Base-by-base conservation (phyloP, 257 asterid species). In the Jasminum sambac region DNA sequence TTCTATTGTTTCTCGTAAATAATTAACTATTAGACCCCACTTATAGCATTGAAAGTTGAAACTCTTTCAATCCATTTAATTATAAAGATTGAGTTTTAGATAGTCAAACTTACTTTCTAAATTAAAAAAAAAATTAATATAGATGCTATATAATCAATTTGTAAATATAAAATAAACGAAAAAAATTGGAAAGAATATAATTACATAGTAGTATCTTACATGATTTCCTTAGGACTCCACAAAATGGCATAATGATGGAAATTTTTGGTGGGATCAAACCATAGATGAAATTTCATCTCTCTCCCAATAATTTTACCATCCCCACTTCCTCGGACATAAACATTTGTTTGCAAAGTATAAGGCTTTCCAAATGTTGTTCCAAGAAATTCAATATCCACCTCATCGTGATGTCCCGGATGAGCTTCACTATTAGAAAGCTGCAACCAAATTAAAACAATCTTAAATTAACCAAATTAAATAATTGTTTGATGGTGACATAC, bases 351-450 rank as follows among this genome's bases (percentile, higher is more conserved):
- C 63, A 93, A 85, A 5, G 97, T 89, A 42, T 93, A 93, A 14
- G 98, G 98, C 72, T 93, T 90, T 36, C 97, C 98, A 77, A 89
- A 87, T 37, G 97, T 93, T 23, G 97, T 90, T 25, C 98, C 98
- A 1, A 93, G 88, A 73, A 93, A 93, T 63, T 93, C 98, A 0
- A 93, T 90, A 52, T 93, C 98, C 78, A 93, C 97, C 74, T 93
- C 98, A 76, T 93, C 98, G 46, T 93, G 98, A 66, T 64, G 79
- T 38, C 97, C 98, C 9, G 98, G 98, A 71, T 90, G 98, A 17
- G 86, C 98, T 76, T 90, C 95, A 36, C 19, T 84, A 75, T 93
- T 93, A 0, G 98, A 93, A 36, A 93, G 95, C 97, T 93, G 84
- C 58, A 52, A 19, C 21, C 25, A 19, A 55, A 43, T 43, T 1